Percentiles rank a stretch among this genome's conserved stretches.
Evolutionary conservation across 1,284 basidiomycete species (phyloP).

Genomic region (Rhodotorula mucilaginosa): DNA sequence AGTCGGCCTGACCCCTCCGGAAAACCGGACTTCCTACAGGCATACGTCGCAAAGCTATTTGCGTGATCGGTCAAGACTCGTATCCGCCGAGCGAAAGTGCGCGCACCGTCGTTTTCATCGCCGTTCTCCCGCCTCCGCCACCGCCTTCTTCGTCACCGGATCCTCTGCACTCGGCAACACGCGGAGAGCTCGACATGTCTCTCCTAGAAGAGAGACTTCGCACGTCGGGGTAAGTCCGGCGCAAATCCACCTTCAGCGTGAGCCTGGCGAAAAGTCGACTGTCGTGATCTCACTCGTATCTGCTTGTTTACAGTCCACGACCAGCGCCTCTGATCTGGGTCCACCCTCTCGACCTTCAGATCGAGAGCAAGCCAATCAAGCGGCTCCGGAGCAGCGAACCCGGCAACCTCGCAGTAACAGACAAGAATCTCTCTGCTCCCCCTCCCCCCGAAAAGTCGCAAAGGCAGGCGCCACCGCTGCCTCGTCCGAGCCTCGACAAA

Average conservation of each 20-base stretch:
- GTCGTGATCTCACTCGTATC: too few species aligned
- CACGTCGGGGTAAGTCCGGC: not conserved
- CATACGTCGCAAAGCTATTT: not conserved
- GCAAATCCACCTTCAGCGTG: too few species aligned
- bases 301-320: constrained; percentile 3
- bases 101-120: constrained; percentile 4
- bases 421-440: not conserved
- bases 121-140: constrained; percentile 11
- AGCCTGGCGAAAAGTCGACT: too few species aligned
- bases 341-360: not conserved
- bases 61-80: constrained; percentile 8
- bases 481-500: too few species aligned
- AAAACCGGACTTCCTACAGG: not conserved
- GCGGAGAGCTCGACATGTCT: too few species aligned
- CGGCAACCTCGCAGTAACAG: not conserved
- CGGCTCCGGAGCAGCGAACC: not conserved
- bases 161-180: not conserved
- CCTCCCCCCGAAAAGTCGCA: too few species aligned
- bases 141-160: not conserved
- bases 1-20: not conserved
- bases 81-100: not conserved
- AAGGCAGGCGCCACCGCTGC: not conserved
- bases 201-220: not conserved
- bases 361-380: not conserved
- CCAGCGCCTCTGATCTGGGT: constrained; percentile 20